Conservation (phyloP, 1,284 basidiomycete genomes). For the Leccinum solheimii region DNA sequence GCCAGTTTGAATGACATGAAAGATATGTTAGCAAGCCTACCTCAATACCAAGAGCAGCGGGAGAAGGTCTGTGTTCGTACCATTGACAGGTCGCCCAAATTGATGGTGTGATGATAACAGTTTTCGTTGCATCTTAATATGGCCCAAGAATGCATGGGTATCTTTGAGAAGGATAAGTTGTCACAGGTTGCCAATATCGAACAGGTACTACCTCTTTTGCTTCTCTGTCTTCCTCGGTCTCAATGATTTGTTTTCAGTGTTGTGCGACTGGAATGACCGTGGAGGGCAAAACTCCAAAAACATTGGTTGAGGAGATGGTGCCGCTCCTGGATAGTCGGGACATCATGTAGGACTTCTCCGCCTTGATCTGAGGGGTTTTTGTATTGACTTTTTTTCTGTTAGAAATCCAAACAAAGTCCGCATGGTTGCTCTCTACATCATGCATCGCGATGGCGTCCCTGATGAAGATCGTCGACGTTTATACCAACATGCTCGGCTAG, state of each 20-base stretch:
- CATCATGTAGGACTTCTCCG: slow-evolving; percentile 59
- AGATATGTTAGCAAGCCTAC: slow-evolving; percentile 95
- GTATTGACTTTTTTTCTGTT: slow-evolving; percentile 9
- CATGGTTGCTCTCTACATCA: slow-evolving; percentile 95
- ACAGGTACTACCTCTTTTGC: slow-evolving; percentile 59
- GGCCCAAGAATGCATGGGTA: slow-evolving; percentile 95
- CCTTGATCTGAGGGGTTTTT: not conserved
- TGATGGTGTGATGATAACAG: slow-evolving; percentile 40
- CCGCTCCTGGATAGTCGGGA: slow-evolving; percentile 87
- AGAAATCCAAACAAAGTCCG: slow-evolving; percentile 93
- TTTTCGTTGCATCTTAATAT: slow-evolving; percentile 96
- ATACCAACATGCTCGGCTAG: slow-evolving; percentile 95
- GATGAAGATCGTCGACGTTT: slow-evolving; percentile 94
- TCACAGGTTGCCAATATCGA: slow-evolving; percentile 89
- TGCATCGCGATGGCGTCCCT: slow-evolving; percentile 94
- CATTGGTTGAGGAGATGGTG: slow-evolving; percentile 98
- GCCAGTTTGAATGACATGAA: slow-evolving; percentile 97
- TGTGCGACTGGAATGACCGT: slow-evolving; percentile 89
- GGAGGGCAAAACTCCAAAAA: slow-evolving; percentile 90
- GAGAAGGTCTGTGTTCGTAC: slow-evolving; percentile 69
- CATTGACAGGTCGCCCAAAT: not conserved
- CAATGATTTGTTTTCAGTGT: slow-evolving; percentile 49
- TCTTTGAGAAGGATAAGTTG: slow-evolving; percentile 89
- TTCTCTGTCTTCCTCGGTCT: slow-evolving; percentile 1
- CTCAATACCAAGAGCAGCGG: slow-evolving; percentile 94